These are phyloP conservation scores for Chrysosporium queenslandicum DNA, from an alignment of 2,329 filamentous ascomycete genomes.

Conservation along the genomic window DNA sequence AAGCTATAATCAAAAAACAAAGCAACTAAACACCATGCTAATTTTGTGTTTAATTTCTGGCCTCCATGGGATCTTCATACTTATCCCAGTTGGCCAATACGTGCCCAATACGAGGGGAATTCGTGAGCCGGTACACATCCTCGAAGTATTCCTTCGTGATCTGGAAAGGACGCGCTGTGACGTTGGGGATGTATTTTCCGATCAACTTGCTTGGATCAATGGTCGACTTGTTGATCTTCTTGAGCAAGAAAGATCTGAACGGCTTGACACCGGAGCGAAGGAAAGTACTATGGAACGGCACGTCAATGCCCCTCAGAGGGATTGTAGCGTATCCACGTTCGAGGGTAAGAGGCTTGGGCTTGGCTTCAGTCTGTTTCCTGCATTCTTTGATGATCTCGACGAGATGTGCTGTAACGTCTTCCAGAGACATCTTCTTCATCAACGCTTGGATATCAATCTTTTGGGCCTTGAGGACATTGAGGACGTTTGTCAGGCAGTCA, in stretches of 20 bases:
- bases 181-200: constrained; percentile 98
- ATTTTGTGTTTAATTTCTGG: not conserved
- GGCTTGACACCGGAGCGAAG: constrained; percentile 96
- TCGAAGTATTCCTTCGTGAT: constrained; percentile 98
- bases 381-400: constrained; percentile 84
- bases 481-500: constrained; percentile 62
- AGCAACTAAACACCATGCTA: not conserved
- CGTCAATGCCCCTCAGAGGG: constrained; percentile 91
- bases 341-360: constrained; percentile 78
- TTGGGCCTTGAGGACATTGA: constrained; percentile 92
- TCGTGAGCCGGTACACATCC: constrained; percentile 92
- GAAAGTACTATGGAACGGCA: constrained; percentile 98
- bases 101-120: constrained; percentile 50
- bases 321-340: constrained; percentile 96
- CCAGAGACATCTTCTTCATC: constrained; percentile 73
- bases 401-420: constrained; percentile 83
- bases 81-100: constrained; percentile 75
- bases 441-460: constrained; percentile 95
- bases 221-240: constrained; percentile 99
- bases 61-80: constrained; percentile 41
- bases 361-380: constrained; percentile 74
- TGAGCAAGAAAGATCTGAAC: constrained; percentile 94
- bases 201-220: constrained; percentile 95
- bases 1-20: not conserved
- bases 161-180: constrained; percentile 90